phyloP scores from a whole-genome alignment of 2,329 filamentous ascomycete species.

The Penicillium digitatum region DNA sequence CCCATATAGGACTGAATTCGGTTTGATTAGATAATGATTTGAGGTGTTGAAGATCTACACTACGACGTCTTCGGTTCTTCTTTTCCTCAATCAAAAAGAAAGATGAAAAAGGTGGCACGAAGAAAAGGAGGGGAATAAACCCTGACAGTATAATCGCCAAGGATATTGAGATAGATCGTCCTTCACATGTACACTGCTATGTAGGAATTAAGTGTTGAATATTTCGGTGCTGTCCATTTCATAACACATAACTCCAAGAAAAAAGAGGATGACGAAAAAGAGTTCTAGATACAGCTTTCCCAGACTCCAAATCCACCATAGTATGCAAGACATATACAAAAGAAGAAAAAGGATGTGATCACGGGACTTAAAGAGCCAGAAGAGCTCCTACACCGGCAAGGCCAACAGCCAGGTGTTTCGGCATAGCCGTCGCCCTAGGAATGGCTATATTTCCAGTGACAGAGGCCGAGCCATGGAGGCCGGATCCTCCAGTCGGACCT shows the following conservation, averaged over 20 bases:
- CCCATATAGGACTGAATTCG: too few relatives aligned
- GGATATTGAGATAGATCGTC: background rate
- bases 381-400: conserved; percentile 25
- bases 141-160: background rate
- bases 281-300: conserved; percentile 7
- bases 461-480: conserved; percentile 14
- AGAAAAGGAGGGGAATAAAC: too few relatives aligned
- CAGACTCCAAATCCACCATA: conserved; percentile 12
- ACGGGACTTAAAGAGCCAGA: conserved; percentile 14
- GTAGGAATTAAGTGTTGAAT: background rate
- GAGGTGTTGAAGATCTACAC: too few relatives aligned
- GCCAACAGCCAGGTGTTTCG: conserved; percentile 17
- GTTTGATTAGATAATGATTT: too few relatives aligned
- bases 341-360: background rate
- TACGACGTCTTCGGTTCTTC: too few relatives aligned
- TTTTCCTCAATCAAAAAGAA: too few relatives aligned
- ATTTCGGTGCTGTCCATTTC: background rate
- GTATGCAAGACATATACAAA: conserved; percentile 8
- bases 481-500: conserved; percentile 19
- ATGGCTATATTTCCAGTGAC: conserved; percentile 18
- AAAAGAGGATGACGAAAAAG: background rate
- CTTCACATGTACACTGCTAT: background rate
- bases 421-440: conserved; percentile 13
- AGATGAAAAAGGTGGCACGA: too few relatives aligned
- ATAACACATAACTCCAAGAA: conserved; percentile 6